Conservation (phyloP, 495 filamentous ascomycete species). For the Hypoxylon fuscum region DNA sequence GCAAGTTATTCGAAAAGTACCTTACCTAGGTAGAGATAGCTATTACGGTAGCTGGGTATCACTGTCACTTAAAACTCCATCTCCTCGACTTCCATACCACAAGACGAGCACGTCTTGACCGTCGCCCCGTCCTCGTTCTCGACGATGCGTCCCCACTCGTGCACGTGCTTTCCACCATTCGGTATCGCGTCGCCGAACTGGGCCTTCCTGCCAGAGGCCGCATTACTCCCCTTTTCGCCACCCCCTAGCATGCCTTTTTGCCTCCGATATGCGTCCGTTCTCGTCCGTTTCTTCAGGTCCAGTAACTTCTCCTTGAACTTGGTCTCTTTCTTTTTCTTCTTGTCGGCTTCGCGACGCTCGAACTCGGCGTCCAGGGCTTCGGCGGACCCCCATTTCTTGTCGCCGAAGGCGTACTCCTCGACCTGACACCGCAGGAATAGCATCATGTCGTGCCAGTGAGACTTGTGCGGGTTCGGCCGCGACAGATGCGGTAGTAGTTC, state of each 20-base stretch:
- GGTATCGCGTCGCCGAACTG: conserved; percentile 81
- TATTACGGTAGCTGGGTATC: conserved; percentile 19
- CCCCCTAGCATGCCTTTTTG: conserved; percentile 53
- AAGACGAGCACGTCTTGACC: conserved; percentile 85
- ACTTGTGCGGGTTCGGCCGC: conserved; percentile 92
- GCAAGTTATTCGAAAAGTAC: too few species aligned
- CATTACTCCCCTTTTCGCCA: conserved; percentile 58
- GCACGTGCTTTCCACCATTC: conserved; percentile 77
- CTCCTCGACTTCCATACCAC: conserved; percentile 97
- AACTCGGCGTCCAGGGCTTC: conserved; percentile 92
- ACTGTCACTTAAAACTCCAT: conserved; percentile 76
- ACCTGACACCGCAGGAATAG: conserved; percentile 93
- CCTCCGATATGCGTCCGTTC: conserved; percentile 87
- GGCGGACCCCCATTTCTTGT: conserved; percentile 80
- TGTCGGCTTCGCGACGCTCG: conserved; percentile 77
- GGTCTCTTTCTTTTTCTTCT: conserved; percentile 86
- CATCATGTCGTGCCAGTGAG: conserved; percentile 98
- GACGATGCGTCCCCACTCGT: conserved; percentile 88
- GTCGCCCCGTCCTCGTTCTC: conserved; percentile 82
- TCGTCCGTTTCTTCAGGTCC: conserved; percentile 91
- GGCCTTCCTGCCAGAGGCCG: conserved; percentile 41
- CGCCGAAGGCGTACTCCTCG: conserved; percentile 84
- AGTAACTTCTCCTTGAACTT: conserved; percentile 90
- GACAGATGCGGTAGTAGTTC: conserved; percentile 88
- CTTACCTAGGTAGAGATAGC: too few species aligned